Conservation (phyloP, 2,329 filamentous ascomycete genomes). For the Fusarium sp. region DNA sequence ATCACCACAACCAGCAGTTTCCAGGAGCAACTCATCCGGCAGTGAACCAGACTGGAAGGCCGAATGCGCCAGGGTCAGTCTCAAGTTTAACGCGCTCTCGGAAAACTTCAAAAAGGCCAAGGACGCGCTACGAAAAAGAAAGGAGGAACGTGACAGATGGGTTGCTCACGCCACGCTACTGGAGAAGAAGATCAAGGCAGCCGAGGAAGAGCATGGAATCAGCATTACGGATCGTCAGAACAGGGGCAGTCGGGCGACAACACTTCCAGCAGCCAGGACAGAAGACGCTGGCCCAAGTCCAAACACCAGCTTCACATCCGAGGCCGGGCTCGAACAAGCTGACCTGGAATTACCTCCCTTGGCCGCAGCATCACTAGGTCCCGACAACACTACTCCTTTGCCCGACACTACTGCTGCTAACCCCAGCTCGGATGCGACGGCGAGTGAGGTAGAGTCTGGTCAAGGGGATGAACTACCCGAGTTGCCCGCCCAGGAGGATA, state of each 20-base stretch:
- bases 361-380: constrained; percentile 33
- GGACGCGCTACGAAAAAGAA: constrained; percentile 54
- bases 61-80: constrained; percentile 53
- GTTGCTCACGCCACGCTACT: constrained; percentile 57
- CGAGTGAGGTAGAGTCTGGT: constrained; percentile 43
- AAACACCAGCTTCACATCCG: constrained; percentile 35
- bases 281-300: constrained; percentile 26
- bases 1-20: neutral
- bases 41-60: constrained; percentile 41
- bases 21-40: constrained; percentile 1
- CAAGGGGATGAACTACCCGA: constrained; percentile 40
- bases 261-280: constrained; percentile 10
- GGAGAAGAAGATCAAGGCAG: constrained; percentile 55
- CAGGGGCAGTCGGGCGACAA: constrained; percentile 19
- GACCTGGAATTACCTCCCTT: constrained; percentile 45
- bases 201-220: constrained; percentile 54
- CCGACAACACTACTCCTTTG: constrained; percentile 10
- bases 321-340: constrained; percentile 41
- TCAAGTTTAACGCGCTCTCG: constrained; percentile 55
- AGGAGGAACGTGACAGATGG: constrained; percentile 59
- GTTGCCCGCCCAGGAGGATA: constrained; percentile 22
- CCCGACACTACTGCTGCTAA: constrained; percentile 11
- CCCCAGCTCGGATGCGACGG: constrained; percentile 45
- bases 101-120: constrained; percentile 56
- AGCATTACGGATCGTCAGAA: constrained; percentile 42